phyloP scores from a whole-genome alignment of 1,139 yeast species.

The Candida frijolesensis region DNA sequence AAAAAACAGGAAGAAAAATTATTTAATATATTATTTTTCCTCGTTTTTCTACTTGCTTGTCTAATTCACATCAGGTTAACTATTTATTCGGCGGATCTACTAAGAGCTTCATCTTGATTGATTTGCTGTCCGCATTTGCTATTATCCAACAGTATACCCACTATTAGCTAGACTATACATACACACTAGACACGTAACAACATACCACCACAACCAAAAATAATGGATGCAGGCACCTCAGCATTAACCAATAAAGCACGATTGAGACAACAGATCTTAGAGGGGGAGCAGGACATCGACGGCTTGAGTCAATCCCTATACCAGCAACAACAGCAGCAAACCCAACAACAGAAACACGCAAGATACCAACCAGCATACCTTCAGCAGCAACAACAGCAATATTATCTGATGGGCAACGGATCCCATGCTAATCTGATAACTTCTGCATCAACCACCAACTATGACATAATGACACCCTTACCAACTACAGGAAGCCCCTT shows the following conservation, averaged over 20 bases:
- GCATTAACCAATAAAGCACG: constrained; percentile 23
- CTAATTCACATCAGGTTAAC: too few species aligned
- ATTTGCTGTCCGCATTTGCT: too few species aligned
- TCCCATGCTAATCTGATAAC: constrained; percentile 14
- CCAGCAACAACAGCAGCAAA: constrained; percentile 16
- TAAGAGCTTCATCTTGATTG: too few species aligned
- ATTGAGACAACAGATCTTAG: constrained; percentile 38
- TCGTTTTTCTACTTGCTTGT: too few species aligned
- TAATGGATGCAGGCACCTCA: constrained; percentile 26
- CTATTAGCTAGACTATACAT: too few species aligned
- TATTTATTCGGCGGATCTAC: too few species aligned
- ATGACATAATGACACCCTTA: constrained; percentile 21
- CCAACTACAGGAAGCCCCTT: constrained; percentile 8
- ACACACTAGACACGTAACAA: too few species aligned
- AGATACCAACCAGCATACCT: constrained; percentile 16
- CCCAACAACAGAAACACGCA: constrained; percentile 12
- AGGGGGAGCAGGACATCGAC: constrained; percentile 31
- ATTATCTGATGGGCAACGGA: constrained; percentile 9
- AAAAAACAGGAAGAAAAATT: too few species aligned
- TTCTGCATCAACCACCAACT: constrained; percentile 15
- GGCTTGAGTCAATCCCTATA: constrained; percentile 21
- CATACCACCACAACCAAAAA: too few species aligned
- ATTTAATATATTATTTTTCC: too few species aligned
- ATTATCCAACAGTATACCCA: not conserved
- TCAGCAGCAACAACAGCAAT: constrained; percentile 17